phyloP scores from a whole-genome alignment of 345 rosid species.

The Lepidium sativum region DNA sequence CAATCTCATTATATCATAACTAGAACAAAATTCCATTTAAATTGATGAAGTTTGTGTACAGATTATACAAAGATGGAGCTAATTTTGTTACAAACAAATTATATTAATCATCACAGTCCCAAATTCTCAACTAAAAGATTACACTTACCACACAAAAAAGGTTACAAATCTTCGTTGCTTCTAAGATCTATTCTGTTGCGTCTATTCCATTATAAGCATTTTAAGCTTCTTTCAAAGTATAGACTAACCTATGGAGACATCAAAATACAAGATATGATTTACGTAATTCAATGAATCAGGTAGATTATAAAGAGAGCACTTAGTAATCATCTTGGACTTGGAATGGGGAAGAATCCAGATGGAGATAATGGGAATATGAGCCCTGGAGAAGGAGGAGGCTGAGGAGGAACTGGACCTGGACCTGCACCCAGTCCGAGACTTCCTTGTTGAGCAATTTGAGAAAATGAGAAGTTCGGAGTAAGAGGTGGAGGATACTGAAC shows the following conservation, averaged over 20 bases:
- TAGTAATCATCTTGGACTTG: slow-evolving; percentile 28
- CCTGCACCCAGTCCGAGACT: slow-evolving; percentile 73
- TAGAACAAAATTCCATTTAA: not conserved
- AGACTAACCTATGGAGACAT: slow-evolving; percentile 9
- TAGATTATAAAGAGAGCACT: not conserved
- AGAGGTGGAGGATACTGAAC: slow-evolving; percentile 68
- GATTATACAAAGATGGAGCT: not conserved
- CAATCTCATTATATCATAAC: not conserved
- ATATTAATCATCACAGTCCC: slow-evolving; percentile 4
- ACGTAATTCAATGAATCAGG: not conserved
- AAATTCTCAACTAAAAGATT: slow-evolving; percentile 6
- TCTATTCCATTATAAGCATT: slow-evolving; percentile 15
- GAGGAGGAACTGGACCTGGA: slow-evolving; percentile 38
- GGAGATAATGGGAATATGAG: slow-evolving; percentile 40
- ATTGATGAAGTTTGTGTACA: not conserved
- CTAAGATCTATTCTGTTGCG: slow-evolving; percentile 4
- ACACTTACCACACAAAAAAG: not conserved
- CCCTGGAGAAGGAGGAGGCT: slow-evolving; percentile 74
- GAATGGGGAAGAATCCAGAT: slow-evolving; percentile 20
- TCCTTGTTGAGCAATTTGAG: slow-evolving; percentile 61
- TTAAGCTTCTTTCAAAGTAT: slow-evolving; percentile 10
- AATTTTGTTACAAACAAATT: not conserved
- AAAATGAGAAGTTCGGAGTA: slow-evolving; percentile 66
- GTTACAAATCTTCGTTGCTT: not conserved
- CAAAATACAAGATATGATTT: not conserved